Evolutionary conservation across 164 flowering plant species (phyloP).

Genomic region (Tetrastigma voinierianum): DNA sequence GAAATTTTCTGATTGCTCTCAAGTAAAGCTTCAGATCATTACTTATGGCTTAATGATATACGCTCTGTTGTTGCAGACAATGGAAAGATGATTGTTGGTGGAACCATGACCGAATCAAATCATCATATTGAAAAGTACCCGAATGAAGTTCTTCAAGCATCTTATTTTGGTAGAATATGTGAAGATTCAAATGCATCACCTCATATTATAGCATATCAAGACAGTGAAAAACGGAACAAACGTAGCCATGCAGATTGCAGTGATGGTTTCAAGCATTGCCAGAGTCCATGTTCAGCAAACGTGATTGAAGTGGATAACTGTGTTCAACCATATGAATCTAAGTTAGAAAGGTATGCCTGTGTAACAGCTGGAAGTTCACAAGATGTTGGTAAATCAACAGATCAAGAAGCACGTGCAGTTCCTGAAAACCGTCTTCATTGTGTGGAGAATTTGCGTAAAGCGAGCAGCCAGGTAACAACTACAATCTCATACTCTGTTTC

Average conservation of each 20-base stretch:
- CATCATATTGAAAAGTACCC: not conserved
- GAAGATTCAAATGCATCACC: not conserved
- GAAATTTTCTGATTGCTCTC: not conserved
- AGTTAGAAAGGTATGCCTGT: not conserved
- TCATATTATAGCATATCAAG: not conserved
- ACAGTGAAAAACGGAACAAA: not conserved
- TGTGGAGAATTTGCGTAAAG: slow-evolving; percentile 11
- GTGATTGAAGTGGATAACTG: not conserved
- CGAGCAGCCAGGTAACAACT: not conserved
- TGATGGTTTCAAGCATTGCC: not conserved
- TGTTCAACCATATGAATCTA: not conserved
- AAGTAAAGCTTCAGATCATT: slow-evolving; percentile 4
- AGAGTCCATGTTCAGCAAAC: not conserved
- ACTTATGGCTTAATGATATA: not conserved
- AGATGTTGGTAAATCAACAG: not conserved
- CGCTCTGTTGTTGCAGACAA: not conserved
- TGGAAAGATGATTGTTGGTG: not conserved
- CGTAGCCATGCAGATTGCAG: not conserved
- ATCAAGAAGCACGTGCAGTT: slow-evolving; percentile 1
- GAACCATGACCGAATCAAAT: not conserved
- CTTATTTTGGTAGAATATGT: not conserved
- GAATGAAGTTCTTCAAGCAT: not conserved
- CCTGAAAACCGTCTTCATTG: not conserved
- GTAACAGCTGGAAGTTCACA: slow-evolving; percentile 1
- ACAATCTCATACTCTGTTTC: not conserved